Evolutionary conservation across 1,139 yeast genomes (phyloP), one percentile per base, ranked within the genome.

Genomic region (Taphrina pruni): DNA sequence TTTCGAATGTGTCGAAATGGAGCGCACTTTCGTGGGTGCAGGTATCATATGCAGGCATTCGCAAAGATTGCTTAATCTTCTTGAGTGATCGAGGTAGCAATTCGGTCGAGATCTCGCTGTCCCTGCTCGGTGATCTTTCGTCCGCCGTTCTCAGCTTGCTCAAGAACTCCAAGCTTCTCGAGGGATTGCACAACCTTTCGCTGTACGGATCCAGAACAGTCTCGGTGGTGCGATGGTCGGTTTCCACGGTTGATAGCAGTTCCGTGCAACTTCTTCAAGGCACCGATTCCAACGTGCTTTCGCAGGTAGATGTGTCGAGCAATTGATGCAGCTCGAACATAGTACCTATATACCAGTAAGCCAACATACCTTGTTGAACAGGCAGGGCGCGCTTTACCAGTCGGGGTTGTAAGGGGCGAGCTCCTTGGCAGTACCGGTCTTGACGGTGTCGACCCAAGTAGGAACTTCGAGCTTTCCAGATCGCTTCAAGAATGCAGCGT

Each of bases 301-400:
- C 97, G 93, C 86, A 94, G 88, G 97, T 95, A 95, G 84, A 94
- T 89, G 94, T 94, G 99, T 88, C 99, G 94, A 81, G 99, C 99
- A 82, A 92, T 92, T 73, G 99, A 93, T 81, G 99, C 99, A 80
- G 99, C 96, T 86, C 99, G 90, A 90, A 72, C 66, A 26, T 56
- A 58, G 45, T 45, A 70, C 71, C 66, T 70, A 48, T 4, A 45
- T 20, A 20, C 67, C 48, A 62, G 36, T 43, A 43, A 52, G 55
- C 69, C 60, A 60, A 32, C 56, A 58, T 55, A 32, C 64, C 60
- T 55, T 56, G 0, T 7, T 12, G 17, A 26, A 38, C 52, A 54
- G 60, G 67, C 67, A 64, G 67, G 67, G 67, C 67, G 26, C 57
- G 52, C 50, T 38, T 61, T 71, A 66, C 71, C 70, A 70, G 86